Evolutionary conservation across 164 flowering plant genomes (phyloP), one percentile per base, ranked within the genome.

Genomic region (Nymphaea thermarum): DNA sequence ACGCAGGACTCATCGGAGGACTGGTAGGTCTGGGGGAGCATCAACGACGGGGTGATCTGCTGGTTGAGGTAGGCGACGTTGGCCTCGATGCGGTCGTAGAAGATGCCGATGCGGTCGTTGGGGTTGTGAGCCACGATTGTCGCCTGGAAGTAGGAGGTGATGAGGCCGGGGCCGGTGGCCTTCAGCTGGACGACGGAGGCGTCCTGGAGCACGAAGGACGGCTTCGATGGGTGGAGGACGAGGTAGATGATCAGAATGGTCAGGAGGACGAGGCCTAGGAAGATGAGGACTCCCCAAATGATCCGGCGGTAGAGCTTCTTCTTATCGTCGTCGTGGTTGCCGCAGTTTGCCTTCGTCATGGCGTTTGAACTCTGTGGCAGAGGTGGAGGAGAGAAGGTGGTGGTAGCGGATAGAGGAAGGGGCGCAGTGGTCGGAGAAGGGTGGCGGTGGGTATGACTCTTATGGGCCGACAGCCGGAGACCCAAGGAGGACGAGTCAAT

Each of bases 161-260:
- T 80, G 74, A 76, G 17, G 74, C 76, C 83, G 0, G 90, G 82
- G 17, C 72, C 16, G 10, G 96, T 67, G 73, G 81, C 70, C 85
- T 84, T 89, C 83, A 91, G 81, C 74, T 72, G 77, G 82, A 78
- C 86, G 67, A 89, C 82, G 42, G 93, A 86, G 77, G 80, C 87
- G 80, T 91, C 93, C 74, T 85, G 85, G 72, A 91, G 82, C 63
- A 78, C 68, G 80, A 89, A 89, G 0, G 43, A 51, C 0, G 97
- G 97, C 43, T 73, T 77, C 3, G 68, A 67, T 3, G 84, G 84
- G 4, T 70, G 77, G 42, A 79, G 80, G 51, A 81, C 64, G 42
- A 69, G 60, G 76, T 74, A 79, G 17, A 77, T 59, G 5, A 81
- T 65, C 69, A 81, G 73, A 66, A 79, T 65, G 2, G 60, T 43